These are phyloP conservation scores for Entonaema liquescens DNA, from an alignment of 495 filamentous ascomycete species.

Conservation along the genomic window DNA sequence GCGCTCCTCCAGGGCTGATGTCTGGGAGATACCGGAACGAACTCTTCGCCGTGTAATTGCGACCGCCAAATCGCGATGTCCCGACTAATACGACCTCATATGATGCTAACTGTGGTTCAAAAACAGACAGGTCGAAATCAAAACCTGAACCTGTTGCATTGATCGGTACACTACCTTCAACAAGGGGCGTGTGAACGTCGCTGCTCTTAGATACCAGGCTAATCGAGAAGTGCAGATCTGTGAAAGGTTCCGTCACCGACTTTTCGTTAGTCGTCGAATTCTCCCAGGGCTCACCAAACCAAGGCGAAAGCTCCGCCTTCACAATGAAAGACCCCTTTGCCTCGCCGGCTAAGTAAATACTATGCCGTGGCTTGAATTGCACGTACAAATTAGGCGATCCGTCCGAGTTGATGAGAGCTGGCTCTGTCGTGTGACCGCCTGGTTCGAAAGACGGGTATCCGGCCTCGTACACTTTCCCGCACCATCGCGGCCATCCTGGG, in stretches of 20 bases:
- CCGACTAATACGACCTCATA: slow-evolving; percentile 56
- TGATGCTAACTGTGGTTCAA: slow-evolving; percentile 56
- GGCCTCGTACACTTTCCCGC: slow-evolving; percentile 65
- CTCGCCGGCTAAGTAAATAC: slow-evolving; percentile 67
- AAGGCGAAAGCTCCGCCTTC: slow-evolving; percentile 64
- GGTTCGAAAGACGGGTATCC: slow-evolving; percentile 68
- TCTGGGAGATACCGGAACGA: slow-evolving; percentile 66
- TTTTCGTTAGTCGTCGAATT: slow-evolving; percentile 38
- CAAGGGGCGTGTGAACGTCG: slow-evolving; percentile 35
- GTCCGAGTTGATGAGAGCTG: slow-evolving; percentile 49
- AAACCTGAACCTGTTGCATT: slow-evolving; percentile 59
- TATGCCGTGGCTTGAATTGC: slow-evolving; percentile 66
- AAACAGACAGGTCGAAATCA: slow-evolving; percentile 55
- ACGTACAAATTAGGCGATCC: slow-evolving; percentile 62
- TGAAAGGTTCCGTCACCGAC: slow-evolving; percentile 30
- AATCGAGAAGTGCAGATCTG: slow-evolving; percentile 51
- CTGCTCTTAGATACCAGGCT: slow-evolving; percentile 42
- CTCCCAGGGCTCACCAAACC: slow-evolving; percentile 55
- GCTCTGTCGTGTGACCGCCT: slow-evolving; percentile 64
- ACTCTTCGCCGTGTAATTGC: slow-evolving; percentile 52
- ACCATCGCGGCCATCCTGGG: slow-evolving; percentile 63
- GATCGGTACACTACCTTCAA: slow-evolving; percentile 50
- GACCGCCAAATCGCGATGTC: slow-evolving; percentile 47
- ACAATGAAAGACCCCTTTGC: slow-evolving; percentile 65
- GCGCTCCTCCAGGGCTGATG: slow-evolving; percentile 61